A percentile compares a stretch with the other conserved stretches of the same genome.
Evolutionary conservation across 176 grass and related monocot species (phyloP).

Genomic region (Triticum dicoccoides): DNA sequence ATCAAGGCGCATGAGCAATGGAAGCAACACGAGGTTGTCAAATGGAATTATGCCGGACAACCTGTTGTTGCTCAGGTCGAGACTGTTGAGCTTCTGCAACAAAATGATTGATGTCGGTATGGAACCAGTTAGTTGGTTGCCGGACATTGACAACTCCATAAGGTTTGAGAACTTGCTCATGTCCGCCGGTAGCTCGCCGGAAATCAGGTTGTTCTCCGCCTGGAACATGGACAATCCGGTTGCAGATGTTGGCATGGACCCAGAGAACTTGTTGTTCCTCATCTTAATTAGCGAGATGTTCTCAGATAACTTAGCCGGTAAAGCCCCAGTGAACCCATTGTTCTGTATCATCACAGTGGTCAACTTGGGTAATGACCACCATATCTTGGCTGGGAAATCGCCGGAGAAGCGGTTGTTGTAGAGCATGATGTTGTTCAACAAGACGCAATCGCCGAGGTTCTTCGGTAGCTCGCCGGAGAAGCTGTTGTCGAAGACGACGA

Average conservation of each 20-base stretch:
- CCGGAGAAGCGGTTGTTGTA: conserved; percentile 39
- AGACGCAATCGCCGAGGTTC: background rate
- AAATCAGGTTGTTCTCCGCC: background rate
- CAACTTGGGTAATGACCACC: background rate
- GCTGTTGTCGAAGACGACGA: conserved; percentile 32
- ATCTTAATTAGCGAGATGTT: background rate
- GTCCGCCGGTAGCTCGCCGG: conserved; percentile 12
- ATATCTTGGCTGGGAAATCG: conserved; percentile 15
- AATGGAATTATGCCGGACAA: conserved; percentile 10
- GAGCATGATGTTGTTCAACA: background rate
- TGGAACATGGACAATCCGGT: background rate
- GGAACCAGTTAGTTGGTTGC: conserved; percentile 21
- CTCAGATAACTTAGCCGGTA: background rate
- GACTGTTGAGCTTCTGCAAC: background rate
- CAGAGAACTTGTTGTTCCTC: background rate
- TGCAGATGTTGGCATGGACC: background rate
- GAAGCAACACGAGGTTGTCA: background rate
- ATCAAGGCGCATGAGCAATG: background rate
- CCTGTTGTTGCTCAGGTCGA: conserved; percentile 32
- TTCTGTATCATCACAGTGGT: conserved; percentile 4
- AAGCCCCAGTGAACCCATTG: conserved; percentile 26
- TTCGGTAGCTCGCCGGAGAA: conserved; percentile 24
- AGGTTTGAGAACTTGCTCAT: background rate
- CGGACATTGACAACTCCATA: background rate
- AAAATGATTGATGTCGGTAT: conserved; percentile 10